Evolutionary conservation across 2,329 filamentous ascomycete species (phyloP), one percentile per base, ranked within the genome.

Genomic region (Claviceps citrina): DNA sequence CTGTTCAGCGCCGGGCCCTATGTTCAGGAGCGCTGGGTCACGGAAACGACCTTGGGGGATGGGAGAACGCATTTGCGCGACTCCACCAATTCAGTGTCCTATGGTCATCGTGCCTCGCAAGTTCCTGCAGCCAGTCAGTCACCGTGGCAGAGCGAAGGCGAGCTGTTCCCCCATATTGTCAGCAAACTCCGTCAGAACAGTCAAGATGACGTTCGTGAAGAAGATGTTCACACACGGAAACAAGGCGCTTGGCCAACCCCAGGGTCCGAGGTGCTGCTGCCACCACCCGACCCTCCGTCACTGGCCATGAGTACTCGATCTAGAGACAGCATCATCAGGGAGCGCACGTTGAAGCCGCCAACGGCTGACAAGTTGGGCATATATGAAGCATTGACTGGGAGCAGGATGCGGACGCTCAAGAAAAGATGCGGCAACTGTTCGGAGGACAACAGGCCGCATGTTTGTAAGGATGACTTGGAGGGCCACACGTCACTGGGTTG

Each of bases 371-470:
- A 6, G 8, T 39, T 41, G 24, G 47, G 49, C 7, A 51, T 53
- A 26, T 48, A 53, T 15, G 49, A 53, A 24, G 49, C 49, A 3
- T 46, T 54, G 42, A 49, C 48, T 2, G 48, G 46, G 12, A 46
- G 48, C 15, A 50, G 44, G 22, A 39, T 44, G 13, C 32, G 41
- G 0, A 32, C 31, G 7, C 35, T 35, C 18, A 43, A 39, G 10
- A 36, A 44, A n/a, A 44, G 44, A 31, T 42, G 46, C 8, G 38
- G 41, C 12, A 49, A 47, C 7, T 60, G 58, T 34, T 59, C 56
- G 5, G 58, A 60, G 39, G 58, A 60, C 26, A 46, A 53, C 26
- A 44, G 45, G 27, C 55, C 55, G 13, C 56, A 60, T 33, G 37
- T 51, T 6, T 60, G 54, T 24, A 48, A 49, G 30, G 47, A 59